Evolutionary conservation across 108 stramenopile species (phyloP).

Genomic region (Pseudonitzschia pungens): DNA sequence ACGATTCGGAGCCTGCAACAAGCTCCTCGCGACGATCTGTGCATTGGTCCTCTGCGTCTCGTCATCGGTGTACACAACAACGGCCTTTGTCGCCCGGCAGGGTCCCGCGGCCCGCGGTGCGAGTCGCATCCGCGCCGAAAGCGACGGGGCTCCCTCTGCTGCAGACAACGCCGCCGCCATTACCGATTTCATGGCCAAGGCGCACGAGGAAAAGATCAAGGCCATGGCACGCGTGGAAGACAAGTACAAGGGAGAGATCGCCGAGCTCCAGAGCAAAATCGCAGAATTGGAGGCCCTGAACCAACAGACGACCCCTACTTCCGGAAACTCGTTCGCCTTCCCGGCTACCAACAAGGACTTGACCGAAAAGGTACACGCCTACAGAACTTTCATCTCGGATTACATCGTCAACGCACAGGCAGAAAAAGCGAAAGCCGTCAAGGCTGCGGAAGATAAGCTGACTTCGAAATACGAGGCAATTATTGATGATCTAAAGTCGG

Average conservation of each 20-base stretch:
- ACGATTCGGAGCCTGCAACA: not conserved
- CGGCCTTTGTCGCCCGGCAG: not conserved
- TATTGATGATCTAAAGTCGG: conserved; percentile 29
- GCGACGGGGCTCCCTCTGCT: not conserved
- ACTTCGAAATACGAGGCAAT: conserved; percentile 41
- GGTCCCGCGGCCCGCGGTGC: not conserved
- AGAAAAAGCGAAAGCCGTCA: conserved; percentile 57
- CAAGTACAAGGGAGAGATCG: conserved; percentile 49
- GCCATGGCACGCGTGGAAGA: conserved; percentile 56
- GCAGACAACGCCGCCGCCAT: conserved; percentile 23
- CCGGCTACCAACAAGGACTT: conserved; percentile 42
- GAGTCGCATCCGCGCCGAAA: not conserved
- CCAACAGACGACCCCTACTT: conserved; percentile 11
- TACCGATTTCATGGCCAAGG: conserved; percentile 74
- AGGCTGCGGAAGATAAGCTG: conserved; percentile 42
- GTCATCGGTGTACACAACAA: not conserved
- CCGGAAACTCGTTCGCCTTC: conserved; percentile 27
- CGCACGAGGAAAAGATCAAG: conserved; percentile 66
- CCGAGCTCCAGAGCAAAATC: conserved; percentile 50
- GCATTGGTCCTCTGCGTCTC: not conserved
- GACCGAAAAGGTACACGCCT: conserved; percentile 40
- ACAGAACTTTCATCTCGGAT: conserved; percentile 55
- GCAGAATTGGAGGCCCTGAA: conserved; percentile 40
- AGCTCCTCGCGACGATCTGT: not conserved
- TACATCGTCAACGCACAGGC: conserved; percentile 61